Conservation (phyloP, 306 rosid genomes). For the Pyrus pyrifolia region DNA sequence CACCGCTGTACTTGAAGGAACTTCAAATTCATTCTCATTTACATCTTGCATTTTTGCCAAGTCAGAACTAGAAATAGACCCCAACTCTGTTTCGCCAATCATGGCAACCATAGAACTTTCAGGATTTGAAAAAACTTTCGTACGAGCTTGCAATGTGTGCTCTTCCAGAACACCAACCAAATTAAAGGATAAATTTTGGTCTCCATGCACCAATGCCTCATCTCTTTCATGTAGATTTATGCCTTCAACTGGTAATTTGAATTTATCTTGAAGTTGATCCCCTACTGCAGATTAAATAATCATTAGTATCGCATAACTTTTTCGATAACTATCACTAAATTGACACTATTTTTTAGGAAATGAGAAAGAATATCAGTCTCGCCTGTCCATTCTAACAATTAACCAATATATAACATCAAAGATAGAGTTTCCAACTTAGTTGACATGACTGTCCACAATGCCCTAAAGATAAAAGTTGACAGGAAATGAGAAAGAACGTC, state of each 20-base stretch:
- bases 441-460: background rate
- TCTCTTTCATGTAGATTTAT: background rate
- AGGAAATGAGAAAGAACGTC: no score
- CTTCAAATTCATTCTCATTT: background rate
- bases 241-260: background rate
- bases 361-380: background rate
- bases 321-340: background rate
- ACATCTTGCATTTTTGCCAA: background rate
- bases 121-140: no score
- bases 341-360: background rate
- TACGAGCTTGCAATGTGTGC: background rate
- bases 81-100: background rate
- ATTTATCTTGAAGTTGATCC: background rate
- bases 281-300: background rate
- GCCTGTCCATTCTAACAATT: background rate
- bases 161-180: conserved; percentile 4
- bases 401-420: background rate
- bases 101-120: background rate
- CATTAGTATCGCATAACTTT: background rate
- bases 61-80: background rate
- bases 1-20: no score
- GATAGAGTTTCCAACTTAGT: background rate
- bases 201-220: background rate
- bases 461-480: no score
- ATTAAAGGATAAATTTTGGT: background rate